Conservation (phyloP, 176 grass and related monocot genomes). For the Zoysia pacifica region DNA sequence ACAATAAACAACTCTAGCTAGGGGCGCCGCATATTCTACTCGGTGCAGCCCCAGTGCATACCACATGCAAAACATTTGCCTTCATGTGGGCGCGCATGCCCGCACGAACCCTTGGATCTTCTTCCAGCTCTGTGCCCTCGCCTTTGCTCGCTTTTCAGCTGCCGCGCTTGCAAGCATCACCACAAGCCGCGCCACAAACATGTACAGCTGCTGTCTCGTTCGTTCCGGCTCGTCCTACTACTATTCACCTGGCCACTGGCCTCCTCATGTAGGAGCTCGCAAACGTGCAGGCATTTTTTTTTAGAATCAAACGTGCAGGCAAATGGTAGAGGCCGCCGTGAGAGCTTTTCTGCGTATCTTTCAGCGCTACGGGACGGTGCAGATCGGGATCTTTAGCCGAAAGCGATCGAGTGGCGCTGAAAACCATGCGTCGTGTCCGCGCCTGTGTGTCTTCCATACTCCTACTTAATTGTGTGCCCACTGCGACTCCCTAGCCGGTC, state of each 20-base stretch:
- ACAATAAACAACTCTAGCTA: not conserved
- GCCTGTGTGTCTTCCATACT: conserved; percentile 42
- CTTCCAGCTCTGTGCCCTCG: not conserved
- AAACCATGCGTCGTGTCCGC: conserved; percentile 49
- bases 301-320: not conserved
- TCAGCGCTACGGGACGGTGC: conserved; percentile 50
- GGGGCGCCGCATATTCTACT: conserved; percentile 3
- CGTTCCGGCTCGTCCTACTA: conserved; percentile 10
- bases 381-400: conserved; percentile 24
- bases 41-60: conserved; percentile 27
- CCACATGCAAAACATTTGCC: conserved; percentile 42
- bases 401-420: conserved; percentile 54
- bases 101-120: conserved; percentile 13
- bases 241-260: conserved; percentile 15
- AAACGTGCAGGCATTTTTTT: not conserved
- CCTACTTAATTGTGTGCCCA: not conserved
- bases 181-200: not conserved
- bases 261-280: conserved; percentile 4
- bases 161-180: not conserved
- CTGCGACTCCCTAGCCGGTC: conserved; percentile 8
- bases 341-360: conserved; percentile 48
- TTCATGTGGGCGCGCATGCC: not conserved
- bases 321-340: conserved; percentile 14
- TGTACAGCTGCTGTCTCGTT: not conserved
- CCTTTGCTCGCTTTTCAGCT: not conserved